Evolutionary conservation across 805 yeast species (phyloP).

Genomic region (Hanseniaspora pseudoguilliermondii): DNA sequence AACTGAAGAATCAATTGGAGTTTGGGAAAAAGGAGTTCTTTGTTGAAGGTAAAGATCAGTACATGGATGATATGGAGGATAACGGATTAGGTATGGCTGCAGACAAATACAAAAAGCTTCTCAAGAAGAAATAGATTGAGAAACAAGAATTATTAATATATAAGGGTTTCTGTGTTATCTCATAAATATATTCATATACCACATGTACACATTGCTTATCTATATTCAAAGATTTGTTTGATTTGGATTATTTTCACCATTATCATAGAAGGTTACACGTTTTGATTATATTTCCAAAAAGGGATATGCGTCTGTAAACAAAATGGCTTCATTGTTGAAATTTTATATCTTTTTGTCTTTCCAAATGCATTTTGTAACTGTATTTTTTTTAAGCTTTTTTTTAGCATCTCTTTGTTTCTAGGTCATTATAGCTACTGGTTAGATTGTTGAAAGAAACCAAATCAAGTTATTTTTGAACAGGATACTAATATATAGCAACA

Average conservation of each 20-base stretch:
- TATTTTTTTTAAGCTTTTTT: neutral
- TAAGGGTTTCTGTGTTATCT: too few relatives aligned
- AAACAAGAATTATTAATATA: too few relatives aligned
- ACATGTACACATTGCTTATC: too few relatives aligned
- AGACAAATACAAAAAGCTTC: neutral
- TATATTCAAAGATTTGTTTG: too few relatives aligned
- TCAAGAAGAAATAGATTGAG: neutral
- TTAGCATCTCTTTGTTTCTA: neutral
- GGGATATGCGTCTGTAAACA: constrained; percentile 7
- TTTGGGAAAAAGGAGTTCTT: constrained; percentile 67
- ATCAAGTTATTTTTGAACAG: neutral
- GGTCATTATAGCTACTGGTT: neutral
- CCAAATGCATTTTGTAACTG: neutral
- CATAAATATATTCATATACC: too few relatives aligned
- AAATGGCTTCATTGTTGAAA: neutral
- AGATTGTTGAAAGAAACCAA: neutral
- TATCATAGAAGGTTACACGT: neutral
- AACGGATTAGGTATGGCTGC: constrained; percentile 65
- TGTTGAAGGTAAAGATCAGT: constrained; percentile 34
- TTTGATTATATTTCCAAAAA: constrained; percentile 1
- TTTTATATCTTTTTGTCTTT: neutral
- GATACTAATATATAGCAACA: neutral
- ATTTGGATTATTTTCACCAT: neutral
- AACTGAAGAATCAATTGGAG: constrained; percentile 71
- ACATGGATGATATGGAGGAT: constrained; percentile 52